Percentiles rank a stretch among this genome's conserved stretches.
These are phyloP conservation scores for Eragrostis curvula DNA, from an alignment of 176 grass and related monocot species.

Conservation along the genomic window DNA sequence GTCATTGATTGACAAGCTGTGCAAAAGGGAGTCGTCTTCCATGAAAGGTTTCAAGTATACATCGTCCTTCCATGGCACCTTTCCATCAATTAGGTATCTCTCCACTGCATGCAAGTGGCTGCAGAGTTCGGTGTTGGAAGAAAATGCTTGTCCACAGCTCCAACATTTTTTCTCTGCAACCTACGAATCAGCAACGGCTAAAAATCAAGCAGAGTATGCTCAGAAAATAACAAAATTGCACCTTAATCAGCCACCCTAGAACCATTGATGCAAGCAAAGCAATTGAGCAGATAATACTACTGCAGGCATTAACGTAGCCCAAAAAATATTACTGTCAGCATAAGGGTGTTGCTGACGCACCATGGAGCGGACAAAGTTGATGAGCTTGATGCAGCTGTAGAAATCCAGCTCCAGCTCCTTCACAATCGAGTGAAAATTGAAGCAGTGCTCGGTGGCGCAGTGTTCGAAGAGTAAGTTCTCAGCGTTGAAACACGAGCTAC, in stretches of 20 bases:
- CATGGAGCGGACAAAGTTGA: slow-evolving; percentile 85
- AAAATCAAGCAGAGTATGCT: too few relatives aligned
- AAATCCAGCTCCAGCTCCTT: slow-evolving; percentile 72
- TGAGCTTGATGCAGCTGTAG: slow-evolving; percentile 85
- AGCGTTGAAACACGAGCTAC: slow-evolving; percentile 58
- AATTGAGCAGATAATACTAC: too few relatives aligned
- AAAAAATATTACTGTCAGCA: too few relatives aligned
- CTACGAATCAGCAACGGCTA: slow-evolving; percentile 25
- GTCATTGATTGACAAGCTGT: slow-evolving; percentile 64
- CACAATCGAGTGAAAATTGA: slow-evolving; percentile 63
- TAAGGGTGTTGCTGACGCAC: slow-evolving; percentile 22
- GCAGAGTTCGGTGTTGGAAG: slow-evolving; percentile 45
- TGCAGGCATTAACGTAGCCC: too few relatives aligned
- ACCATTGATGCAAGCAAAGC: background rate
- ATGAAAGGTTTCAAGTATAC: slow-evolving; percentile 82
- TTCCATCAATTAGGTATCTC: slow-evolving; percentile 43
- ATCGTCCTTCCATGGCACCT: slow-evolving; percentile 72
- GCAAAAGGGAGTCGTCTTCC: slow-evolving; percentile 80
- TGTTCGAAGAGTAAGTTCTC: slow-evolving; percentile 61
- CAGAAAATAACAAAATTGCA: slow-evolving; percentile 28
- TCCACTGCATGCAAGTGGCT: slow-evolving; percentile 45
- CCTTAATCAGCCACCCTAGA: background rate
- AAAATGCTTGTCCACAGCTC: slow-evolving; percentile 57
- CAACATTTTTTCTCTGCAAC: slow-evolving; percentile 80
- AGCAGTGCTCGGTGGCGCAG: slow-evolving; percentile 60